Evolutionary conservation across 2,329 filamentous ascomycete species (phyloP), one percentile per base, ranked within the genome.

Genomic region (Ceratocystis harringtonii): DNA sequence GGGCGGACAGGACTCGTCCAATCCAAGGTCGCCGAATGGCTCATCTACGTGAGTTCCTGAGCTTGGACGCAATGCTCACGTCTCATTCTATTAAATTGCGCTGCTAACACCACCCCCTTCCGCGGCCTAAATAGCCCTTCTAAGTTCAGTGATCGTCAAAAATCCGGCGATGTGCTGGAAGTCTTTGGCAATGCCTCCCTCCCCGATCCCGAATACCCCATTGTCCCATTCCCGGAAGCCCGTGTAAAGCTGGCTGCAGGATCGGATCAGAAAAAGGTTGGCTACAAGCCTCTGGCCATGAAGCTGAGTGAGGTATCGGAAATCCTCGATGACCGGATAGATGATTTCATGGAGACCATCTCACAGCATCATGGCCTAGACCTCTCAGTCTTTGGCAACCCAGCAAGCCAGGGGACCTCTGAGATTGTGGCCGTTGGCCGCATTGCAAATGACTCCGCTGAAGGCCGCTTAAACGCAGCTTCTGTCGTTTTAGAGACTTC

Each of bases 251-350:
- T 96, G 22, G 92, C 87, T 5, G 89, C 90, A 2, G 89, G 89
- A 67, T 92, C 90, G 1, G 92, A 97, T 73, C 82, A 90, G 71
- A 91, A 92, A 73, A 96, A 96, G 73, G 87, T 96, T 70, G 84
- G 80, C 0, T 99, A 97, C 76, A 94, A 92, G 72, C 89, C 91
- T 1, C 86, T 97, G 80, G 88, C 90, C 1, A 96, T 97, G 91
- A 95, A 96, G 72, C 80, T 94, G 5, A 92, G 90, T 4, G 92
- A 96, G 73, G 86, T 90, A 0, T 95, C 92, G 3, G 92, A 96
- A 74, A 89, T 96, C 57, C 81, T 97, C 6, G 94, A 99, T 75
- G 92, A 97, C 75, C 83, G 91, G 70, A 96, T 99, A 77, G 91
- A 97, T 71, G 90, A 92, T 68, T 96, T 96, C 71, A 81, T 84